Base-by-base conservation (phyloP, 768 basidiomycete species). In the Crepidotus variabilis region DNA sequence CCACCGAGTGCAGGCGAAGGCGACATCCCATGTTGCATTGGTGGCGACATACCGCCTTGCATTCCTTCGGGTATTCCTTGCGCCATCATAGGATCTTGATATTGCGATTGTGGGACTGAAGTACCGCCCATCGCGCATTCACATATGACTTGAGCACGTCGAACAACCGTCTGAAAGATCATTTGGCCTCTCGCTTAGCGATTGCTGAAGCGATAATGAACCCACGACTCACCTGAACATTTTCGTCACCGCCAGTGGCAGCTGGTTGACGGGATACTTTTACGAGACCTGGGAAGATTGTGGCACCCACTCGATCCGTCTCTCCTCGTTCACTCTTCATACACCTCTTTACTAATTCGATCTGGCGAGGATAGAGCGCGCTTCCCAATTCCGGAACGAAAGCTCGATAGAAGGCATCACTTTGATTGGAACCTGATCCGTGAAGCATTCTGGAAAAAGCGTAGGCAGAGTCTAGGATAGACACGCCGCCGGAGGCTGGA, bases 391-490 rank as follows among this genome's bases (percentile, higher is more conserved):
- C 92, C 2, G 92, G 92, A 8, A 93, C 88, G 63, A 94, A 94
- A 0, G 89, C 86, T 23, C 90, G 85, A 67, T 93, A 94, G 67
- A 93, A 94, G 1, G 87, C 84, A 63, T 93, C 90, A 11, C 81
- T 82, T 16, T 81, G 74, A 36, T 73, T 72, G 9, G 83, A 77
- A 23, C 77, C 78, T 11, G 88, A 81, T 45, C 88, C 81, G 63
- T 94, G 92, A 22, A 94, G 78, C 90, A 93, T 93, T 60, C 92
- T 86, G 47, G 88, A 89, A 71, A 94, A 94, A 20, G 79, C 69
- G 68, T 90, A 87, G 0, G 88, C 92, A 9, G 85, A 79, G 35
- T 90, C 84, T 61, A 94, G 76, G 61, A 93, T 82, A 2, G 79
- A 74, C 18, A 75, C 65, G 16, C 84, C 80, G 1, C 79, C 77